Evolutionary conservation across 2,329 filamentous ascomycete species (phyloP), one percentile per base, ranked within the genome.

Genomic region (Teratosphaeria zuluensis): DNA sequence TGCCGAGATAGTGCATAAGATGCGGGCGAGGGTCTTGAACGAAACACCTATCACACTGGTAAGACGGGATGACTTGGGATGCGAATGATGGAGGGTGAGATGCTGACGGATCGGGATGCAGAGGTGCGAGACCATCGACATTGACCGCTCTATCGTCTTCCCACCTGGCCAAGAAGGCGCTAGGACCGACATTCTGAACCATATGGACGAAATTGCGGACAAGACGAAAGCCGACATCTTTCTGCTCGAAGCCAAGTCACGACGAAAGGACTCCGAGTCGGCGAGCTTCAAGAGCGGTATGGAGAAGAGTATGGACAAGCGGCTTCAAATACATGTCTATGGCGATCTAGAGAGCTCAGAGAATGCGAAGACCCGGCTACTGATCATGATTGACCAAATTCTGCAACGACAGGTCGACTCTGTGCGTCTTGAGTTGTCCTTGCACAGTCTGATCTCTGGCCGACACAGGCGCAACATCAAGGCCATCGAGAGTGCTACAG

Each of bases 141-240:
- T 99, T 67, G 91, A 96, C 72, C 90, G 90, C 68, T 87, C 90
- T 67, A 82, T 96, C 65, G 90, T 97, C 70, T 91, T 95, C 64
- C 84, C 85, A 56, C 77, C 79, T 60, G 77, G 80, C 30, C 81
- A 84, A 61, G 84, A 86, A 52, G 68, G 66, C 32, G 69, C 68
- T 21, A 80, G 90, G 71, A 81, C 85, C 63, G 82, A 84, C 54
- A 89, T 96, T 31, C 84, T 92, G 56, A 85, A 90, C 63, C 90
- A 92, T 68, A 82, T 99, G 66, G 90, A 97, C 74, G 86, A 87
- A 63, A 87, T 96, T 69, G 89, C 94, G 11, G 83, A 81, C 65
- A 95, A 88, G 70, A 96, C 92, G 62, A 94, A 94, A 56, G 92
- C 95, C 57, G 94, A 99, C 74, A 95, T 99, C 66, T 99, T 99